Conservation (phyloP, 345 rosid species). For the Brassica cretica region DNA sequence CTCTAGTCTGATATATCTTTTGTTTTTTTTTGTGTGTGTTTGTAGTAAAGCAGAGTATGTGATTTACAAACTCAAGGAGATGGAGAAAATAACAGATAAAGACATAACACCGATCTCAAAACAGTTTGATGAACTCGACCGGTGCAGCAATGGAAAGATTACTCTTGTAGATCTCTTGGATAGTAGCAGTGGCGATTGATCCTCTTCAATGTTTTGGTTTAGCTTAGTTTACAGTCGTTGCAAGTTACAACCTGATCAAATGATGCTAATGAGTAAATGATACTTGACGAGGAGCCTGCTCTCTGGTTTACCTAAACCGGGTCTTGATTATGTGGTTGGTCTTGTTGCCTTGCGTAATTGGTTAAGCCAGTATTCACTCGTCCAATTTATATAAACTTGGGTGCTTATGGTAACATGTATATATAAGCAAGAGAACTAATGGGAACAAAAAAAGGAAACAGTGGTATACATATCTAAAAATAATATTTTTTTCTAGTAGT, state of each 20-base stretch:
- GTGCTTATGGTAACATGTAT: neutral
- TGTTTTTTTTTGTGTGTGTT: slow-evolving; percentile 1
- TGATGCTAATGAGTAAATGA: neutral
- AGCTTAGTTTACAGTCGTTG: slow-evolving; percentile 26
- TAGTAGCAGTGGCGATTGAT: slow-evolving; percentile 28
- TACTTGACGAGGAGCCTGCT: neutral
- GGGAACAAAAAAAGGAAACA: neutral
- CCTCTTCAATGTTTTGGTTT: slow-evolving; percentile 18
- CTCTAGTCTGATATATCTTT: slow-evolving; percentile 1
- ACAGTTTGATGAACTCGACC: slow-evolving; percentile 73
- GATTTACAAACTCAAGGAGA: slow-evolving; percentile 85
- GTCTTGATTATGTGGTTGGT: slow-evolving; percentile 10
- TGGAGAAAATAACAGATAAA: slow-evolving; percentile 78
- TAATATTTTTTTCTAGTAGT: neutral
- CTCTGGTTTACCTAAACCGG: slow-evolving; percentile 12
- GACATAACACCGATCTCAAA: slow-evolving; percentile 66
- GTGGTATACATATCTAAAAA: neutral
- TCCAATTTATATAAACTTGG: neutral
- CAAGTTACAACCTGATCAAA: neutral
- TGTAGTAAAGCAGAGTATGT: slow-evolving; percentile 77
- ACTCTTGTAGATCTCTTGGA: slow-evolving; percentile 81
- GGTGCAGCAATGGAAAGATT: slow-evolving; percentile 78
- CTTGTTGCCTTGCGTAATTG: slow-evolving; percentile 21
- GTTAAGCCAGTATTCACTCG: slow-evolving; percentile 22
- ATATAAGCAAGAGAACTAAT: neutral